Evolutionary conservation across 78 protist species (phyloP), one percentile per base, ranked within the genome.

Genomic region (Polysphondylium violaceum): DNA sequence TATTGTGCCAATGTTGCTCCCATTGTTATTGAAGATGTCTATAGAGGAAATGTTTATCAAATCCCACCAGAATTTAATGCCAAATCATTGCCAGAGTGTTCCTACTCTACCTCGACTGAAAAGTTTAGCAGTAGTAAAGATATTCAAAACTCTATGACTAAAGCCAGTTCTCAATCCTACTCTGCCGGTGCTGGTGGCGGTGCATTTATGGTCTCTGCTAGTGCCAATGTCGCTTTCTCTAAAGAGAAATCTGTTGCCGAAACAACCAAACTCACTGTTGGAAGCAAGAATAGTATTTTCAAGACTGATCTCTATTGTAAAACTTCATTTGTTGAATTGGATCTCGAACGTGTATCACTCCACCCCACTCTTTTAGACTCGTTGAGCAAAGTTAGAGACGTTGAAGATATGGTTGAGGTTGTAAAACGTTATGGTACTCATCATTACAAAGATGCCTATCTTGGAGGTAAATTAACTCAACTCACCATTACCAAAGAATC

Each of bases 21-120:
- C 3, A 74, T 35, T 36, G 55, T 74, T 56, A 12, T 74, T 12
- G 81, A 74, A 33, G 81, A 74, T 56, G 43, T 44, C 4, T 74
- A 74, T 38, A 74, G 81, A 74, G 60, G 56, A 12, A 27, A 56
- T 17, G 36, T 44, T 35, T 74, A 55, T 58, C 43, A 74, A 55
- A 31, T 74, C 11, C 67, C 65, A 53, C 43, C 47, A 27, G 25
- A 55, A 25, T 38, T 74, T 11, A 25, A 31, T 74, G 65, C 14
- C 47, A 74, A 74, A 58, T 3, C 65, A 5, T 44, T 74, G 3
- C 81, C 81, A n/a, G 12, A 23, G 12, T 74, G 81, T 27, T 56
- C 67, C 5, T 74, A 33, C 23, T 31, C 81, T 31, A 55, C 81
- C 3, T 35, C 81, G 6, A 25, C 81, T 8, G 35, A 35, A 3